These are phyloP conservation scores for Tirmania nivea DNA, from an alignment of 495 filamentous ascomycete genomes.

Conservation along the genomic window DNA sequence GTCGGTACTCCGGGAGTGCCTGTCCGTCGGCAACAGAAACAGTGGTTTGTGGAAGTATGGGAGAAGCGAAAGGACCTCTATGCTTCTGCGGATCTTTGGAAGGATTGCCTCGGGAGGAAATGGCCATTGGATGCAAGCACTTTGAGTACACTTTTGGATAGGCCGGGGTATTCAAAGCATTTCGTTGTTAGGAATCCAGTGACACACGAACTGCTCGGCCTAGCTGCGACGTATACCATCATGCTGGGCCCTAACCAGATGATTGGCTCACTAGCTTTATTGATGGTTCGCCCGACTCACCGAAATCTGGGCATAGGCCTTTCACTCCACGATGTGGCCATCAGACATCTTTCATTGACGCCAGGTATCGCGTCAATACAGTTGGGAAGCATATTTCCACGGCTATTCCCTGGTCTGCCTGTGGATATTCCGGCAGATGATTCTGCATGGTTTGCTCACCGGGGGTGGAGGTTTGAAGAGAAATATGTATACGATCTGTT, in stretches of 20 bases:
- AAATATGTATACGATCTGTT: conserved; percentile 34
- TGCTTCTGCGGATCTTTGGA: conserved; percentile 21
- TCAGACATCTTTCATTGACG: conserved; percentile 29
- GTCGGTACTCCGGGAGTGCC: conserved; percentile 15
- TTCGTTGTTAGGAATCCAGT: conserved; percentile 36
- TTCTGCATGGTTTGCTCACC: conserved; percentile 33
- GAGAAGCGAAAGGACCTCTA: conserved; percentile 21
- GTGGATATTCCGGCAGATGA: conserved; percentile 24
- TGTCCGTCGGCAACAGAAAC: conserved; percentile 16
- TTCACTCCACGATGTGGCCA: conserved; percentile 33
- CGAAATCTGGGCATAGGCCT: conserved; percentile 32
- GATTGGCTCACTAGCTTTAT: conserved; percentile 35
- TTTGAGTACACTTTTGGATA: conserved; percentile 32
- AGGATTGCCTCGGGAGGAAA: conserved; percentile 20
- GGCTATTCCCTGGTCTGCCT: conserved; percentile 36
- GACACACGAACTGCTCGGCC: conserved; percentile 30
- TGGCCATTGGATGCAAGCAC: conserved; percentile 32
- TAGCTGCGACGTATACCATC: conserved; percentile 38
- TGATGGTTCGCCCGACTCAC: conserved; percentile 34
- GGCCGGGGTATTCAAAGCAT: conserved; percentile 39
- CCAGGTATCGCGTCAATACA: conserved; percentile 34
- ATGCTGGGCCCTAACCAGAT: conserved; percentile 32
- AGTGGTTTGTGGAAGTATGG: conserved; percentile 22
- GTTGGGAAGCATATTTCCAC: conserved; percentile 39
- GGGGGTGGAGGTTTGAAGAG: conserved; percentile 31